A percentile compares a stretch with the other conserved stretches of the same genome.
Evolutionary conservation across 306 rosid genomes (phyloP).

Genomic region (Astragalus membranaceus): DNA sequence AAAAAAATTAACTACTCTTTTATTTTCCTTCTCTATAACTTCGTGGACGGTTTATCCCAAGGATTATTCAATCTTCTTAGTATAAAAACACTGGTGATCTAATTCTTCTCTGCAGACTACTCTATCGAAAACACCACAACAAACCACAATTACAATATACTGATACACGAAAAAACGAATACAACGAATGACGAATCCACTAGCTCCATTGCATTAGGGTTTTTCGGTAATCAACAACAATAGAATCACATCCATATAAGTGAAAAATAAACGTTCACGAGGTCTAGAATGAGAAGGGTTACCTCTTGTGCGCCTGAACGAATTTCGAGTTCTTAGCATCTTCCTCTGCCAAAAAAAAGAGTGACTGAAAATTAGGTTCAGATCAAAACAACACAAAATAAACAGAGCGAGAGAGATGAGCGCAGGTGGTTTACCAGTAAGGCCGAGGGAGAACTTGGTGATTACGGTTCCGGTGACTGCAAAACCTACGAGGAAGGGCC

Average conservation of each 20-base stretch:
- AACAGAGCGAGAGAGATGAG: not conserved
- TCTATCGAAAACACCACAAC: not conserved
- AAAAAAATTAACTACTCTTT: not conserved
- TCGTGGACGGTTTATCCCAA: not conserved
- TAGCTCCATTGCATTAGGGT: no score
- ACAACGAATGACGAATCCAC: no score
- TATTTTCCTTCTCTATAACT: not conserved
- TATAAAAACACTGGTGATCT: not conserved
- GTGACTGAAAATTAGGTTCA: not conserved
- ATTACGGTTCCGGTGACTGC: slow-evolving; percentile 58
- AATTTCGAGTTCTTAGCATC: slow-evolving; percentile 70
- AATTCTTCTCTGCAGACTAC: not conserved
- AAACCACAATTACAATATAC: not conserved
- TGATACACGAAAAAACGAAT: not conserved
- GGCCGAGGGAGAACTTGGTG: slow-evolving; percentile 67
- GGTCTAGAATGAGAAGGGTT: slow-evolving; percentile 12
- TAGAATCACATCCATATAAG: no score
- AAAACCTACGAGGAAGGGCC: slow-evolving; percentile 91
- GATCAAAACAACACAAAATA: not conserved
- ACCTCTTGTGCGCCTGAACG: slow-evolving; percentile 71
- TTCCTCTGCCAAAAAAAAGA: slow-evolving; percentile 50
- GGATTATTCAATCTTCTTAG: not conserved
- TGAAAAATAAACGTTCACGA: no score
- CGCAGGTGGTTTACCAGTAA: slow-evolving; percentile 39
- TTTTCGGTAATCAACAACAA: no score